Base-by-base conservation (phyloP, 805 yeast species). In the Lachancea lanzarotensis region DNA sequence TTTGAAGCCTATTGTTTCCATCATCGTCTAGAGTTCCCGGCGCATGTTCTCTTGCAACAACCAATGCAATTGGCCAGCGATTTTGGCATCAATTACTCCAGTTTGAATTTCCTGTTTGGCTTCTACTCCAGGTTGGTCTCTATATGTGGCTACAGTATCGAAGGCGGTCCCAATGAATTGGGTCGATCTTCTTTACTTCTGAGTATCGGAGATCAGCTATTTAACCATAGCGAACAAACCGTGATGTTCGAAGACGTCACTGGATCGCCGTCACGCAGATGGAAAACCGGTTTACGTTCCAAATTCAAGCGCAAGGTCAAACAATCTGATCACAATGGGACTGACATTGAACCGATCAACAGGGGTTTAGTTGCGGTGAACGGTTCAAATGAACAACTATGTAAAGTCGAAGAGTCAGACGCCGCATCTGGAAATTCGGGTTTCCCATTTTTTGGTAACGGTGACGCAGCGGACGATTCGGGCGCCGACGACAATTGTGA, bases 1-100 rank as follows among this genome's bases (percentile, higher is more conserved):
- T 63, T 62, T 50, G 68, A 63, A 49, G 53, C 64, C n/a, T 63
- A 63, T 45, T 63, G 65, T 45, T 63, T 62, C 43, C 60, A 58
- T 36, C 64, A 63, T 32, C 52, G 59, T 30, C 52, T 60, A 31
- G 66, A 60, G 41, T 62, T 52, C 48, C 68, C 68, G 2, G 62
- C 62, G 2, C 57, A 62, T 31, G 48, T 63, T 7, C 43, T 63
- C 25, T 46, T 63, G 11, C 49, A 53, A 16, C 67, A 62, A 43
- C 60, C 64, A 2, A 49, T 60, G 11, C 25, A 47, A 4, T 40
- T 63, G 25, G 63, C 62, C 2, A 53, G 52, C 19, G 51, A 42
- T 31, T 60, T 53, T 42, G 45, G 48, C 10, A 47, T 52, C 4
- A 40, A 50, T 13, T 52, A 52, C 29, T 51, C 61, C 30, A 59